A percentile compares a stretch with the other conserved stretches of the same genome.
Evolutionary conservation across 306 rosid genomes (phyloP).

Genomic region (Rosa chinensis): DNA sequence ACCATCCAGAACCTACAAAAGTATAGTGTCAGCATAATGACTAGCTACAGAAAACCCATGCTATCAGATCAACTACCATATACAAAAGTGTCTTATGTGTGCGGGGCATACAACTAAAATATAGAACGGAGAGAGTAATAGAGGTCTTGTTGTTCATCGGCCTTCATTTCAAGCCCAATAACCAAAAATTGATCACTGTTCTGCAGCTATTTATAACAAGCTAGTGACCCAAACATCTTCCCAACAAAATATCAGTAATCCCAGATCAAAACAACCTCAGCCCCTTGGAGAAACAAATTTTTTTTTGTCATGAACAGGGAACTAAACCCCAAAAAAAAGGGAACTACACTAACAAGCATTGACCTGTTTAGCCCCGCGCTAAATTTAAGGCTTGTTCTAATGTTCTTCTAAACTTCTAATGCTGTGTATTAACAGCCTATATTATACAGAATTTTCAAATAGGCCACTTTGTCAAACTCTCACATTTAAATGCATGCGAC

Average conservation of each 20-base stretch:
- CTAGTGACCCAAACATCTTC: not conserved
- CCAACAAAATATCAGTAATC: not conserved
- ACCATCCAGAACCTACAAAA: constrained; percentile 61
- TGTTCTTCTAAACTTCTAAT: not conserved
- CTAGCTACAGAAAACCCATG: not conserved
- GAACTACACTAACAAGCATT: not conserved
- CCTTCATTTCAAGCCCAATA: constrained; percentile 10
- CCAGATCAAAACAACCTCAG: not conserved
- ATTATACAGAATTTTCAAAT: not conserved
- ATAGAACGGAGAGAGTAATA: not conserved
- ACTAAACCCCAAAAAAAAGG: not conserved
- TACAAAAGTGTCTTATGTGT: not conserved
- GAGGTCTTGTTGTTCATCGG: not conserved
- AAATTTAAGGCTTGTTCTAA: not conserved
- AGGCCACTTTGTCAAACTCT: not conserved
- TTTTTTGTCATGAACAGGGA: not conserved
- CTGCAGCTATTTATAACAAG: not conserved
- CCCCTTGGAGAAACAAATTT: not conserved
- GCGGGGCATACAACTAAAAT: not conserved
- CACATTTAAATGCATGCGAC: not conserved
- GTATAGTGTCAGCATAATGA: constrained; percentile 1
- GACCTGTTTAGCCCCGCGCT: not conserved
- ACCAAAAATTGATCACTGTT: not conserved
- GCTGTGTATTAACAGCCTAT: not conserved
- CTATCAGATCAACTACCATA: not conserved